Conservation (phyloP, 345 rosid genomes). For the Excoecaria agallocha region DNA sequence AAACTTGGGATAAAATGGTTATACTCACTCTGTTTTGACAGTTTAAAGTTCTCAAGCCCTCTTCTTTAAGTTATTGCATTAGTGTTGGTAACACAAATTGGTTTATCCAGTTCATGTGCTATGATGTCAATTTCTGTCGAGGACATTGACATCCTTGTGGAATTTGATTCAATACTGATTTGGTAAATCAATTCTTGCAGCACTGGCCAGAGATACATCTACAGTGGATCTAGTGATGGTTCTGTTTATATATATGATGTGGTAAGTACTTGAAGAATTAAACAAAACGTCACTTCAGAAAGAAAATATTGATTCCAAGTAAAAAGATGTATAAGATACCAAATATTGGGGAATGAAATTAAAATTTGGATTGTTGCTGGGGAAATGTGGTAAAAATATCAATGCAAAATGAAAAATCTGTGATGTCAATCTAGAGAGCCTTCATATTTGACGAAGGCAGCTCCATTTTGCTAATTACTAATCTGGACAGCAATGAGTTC, state of each 20-base stretch:
- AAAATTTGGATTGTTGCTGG: too few species aligned
- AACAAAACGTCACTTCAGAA: too few species aligned
- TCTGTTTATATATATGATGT: conserved; percentile 54
- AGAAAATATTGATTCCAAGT: not conserved
- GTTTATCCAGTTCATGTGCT: not conserved
- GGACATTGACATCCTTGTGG: not conserved
- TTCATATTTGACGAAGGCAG: not conserved
- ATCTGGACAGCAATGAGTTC: not conserved
- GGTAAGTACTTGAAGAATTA: conserved; percentile 28
- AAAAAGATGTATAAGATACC: not conserved
- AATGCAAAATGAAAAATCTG: not conserved
- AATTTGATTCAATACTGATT: conserved; percentile 1
- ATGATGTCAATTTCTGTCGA: not conserved
- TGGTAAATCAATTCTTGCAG: conserved; percentile 36
- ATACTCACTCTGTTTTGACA: not conserved
- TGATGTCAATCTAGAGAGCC: not conserved
- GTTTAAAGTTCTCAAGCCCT: not conserved
- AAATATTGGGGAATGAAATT: too few species aligned
- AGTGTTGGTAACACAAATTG: not conserved
- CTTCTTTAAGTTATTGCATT: not conserved
- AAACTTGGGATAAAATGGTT: not conserved
- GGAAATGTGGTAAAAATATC: not conserved
- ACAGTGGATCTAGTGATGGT: conserved; percentile 56
- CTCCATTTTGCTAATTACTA: not conserved
- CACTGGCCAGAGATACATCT: conserved; percentile 68